Evolutionary conservation across 352 stramenopile genomes (phyloP).

Genomic region (Pythium graminicola): DNA sequence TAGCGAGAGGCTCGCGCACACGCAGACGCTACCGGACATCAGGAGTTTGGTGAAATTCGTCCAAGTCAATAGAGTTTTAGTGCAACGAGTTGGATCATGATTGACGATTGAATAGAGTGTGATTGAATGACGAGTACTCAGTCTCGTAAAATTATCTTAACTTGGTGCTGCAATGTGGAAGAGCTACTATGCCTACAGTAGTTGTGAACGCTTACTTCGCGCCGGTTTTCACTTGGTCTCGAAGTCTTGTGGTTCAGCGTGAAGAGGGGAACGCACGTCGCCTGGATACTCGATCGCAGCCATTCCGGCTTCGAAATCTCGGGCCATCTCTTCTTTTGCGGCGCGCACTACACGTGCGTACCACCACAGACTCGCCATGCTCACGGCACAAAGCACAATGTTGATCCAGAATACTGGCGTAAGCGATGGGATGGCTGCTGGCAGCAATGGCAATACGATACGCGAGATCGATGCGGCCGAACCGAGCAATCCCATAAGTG

Average conservation of each 20-base stretch:
- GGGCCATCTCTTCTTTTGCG: slow-evolving; percentile 41
- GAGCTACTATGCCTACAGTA: too few species aligned
- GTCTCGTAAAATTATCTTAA: too few species aligned
- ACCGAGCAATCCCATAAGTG: slow-evolving; percentile 69
- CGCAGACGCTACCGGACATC: slow-evolving; percentile 55
- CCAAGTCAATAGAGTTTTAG: slow-evolving; percentile 2
- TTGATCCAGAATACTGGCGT: slow-evolving; percentile 76
- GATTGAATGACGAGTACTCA: too few species aligned
- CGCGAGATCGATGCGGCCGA: slow-evolving; percentile 67
- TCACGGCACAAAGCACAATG: slow-evolving; percentile 48
- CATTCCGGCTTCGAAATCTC: slow-evolving; percentile 36
- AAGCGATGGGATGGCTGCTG: slow-evolving; percentile 55
- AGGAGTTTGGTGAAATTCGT: slow-evolving; percentile 66
- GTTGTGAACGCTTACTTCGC: too few species aligned
- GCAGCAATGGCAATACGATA: slow-evolving; percentile 67
- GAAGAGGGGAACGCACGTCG: slow-evolving; percentile 37
- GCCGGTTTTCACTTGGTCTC: slow-evolving; percentile 8
- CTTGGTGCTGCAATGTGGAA: not conserved
- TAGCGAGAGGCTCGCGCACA: slow-evolving; percentile 57
- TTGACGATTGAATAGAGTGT: too few species aligned
- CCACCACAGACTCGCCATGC: slow-evolving; percentile 53
- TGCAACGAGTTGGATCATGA: not conserved
- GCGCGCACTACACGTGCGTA: slow-evolving; percentile 54
- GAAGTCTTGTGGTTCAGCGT: slow-evolving; percentile 29
- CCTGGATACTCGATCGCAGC: slow-evolving; percentile 22